Base-by-base conservation (phyloP, 257 asterid species). In the Nicotiana tomentosiformis region DNA sequence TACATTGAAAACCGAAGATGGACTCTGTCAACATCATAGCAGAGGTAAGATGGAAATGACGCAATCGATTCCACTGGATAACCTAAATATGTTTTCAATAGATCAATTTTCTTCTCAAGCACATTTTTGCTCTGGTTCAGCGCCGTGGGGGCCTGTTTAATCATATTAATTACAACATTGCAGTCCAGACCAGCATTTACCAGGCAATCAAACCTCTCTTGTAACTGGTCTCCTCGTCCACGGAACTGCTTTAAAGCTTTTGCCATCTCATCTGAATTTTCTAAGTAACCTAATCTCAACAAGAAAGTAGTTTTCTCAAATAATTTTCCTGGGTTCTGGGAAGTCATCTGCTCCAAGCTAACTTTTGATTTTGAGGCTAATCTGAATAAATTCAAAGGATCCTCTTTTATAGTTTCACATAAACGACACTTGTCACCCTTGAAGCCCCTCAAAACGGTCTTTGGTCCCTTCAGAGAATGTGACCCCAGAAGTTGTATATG, bases 211-310 rank as follows among this genome's bases (percentile, higher is more conserved):
- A 96, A 96, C 82, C 98, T 94, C 90, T 93, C 99, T 86, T 94
- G 97, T 82, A 96, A 80, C 60, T 94, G 96, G 89, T 94, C 98
- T 58, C 97, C 99, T 88, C 98, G 90, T 85, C 99, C 99, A 29
- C 99, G 86, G 84, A 96, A 96, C 33, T 62, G 80, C 84, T 90
- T 93, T 33, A 89, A 81, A 81, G 99, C 98, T 87, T 93, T 94
- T 68, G 91, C 89, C 96, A 93, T 90, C 86, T 93, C 98, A 33
- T 96, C 98, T 10, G 99, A 91, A 81, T 94, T 96, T 62, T 96
- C 97, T 9, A 87, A 77, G 56, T 92, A 93, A 62, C 99, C 99
- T 53, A 96, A 87, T 83, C 92, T 89, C 77, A 85, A 66, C 53
- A 96, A 87, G 87, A 96, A 95, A 32, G 86, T 85, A 0, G 90